phyloP scores from a whole-genome alignment of 345 rosid genomes.

The Arabis hirsuta region DNA sequence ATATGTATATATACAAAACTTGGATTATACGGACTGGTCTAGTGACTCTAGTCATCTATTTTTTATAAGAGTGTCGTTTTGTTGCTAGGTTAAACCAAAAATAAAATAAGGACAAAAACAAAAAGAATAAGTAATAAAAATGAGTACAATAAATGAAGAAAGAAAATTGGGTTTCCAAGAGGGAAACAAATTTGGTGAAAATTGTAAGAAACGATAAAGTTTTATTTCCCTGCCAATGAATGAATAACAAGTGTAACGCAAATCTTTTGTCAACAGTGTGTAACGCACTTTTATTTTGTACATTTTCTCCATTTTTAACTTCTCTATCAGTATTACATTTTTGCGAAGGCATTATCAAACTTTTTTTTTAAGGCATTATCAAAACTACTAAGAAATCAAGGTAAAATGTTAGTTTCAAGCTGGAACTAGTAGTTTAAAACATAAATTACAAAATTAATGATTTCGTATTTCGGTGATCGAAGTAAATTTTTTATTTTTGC shows the following conservation, averaged over 20 bases:
- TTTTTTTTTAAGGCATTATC: too few relatives aligned
- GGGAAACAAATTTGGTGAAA: slow-evolving; percentile 35
- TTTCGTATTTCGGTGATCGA: too few relatives aligned
- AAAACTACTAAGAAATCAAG: too few relatives aligned
- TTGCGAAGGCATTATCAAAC: too few relatives aligned
- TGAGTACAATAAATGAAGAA: slow-evolving; percentile 22
- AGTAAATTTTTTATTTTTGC: neutral
- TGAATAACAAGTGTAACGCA: neutral
- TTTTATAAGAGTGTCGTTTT: slow-evolving; percentile 17
- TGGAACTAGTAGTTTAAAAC: too few relatives aligned
- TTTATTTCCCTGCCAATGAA: neutral
- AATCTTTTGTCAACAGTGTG: too few relatives aligned
- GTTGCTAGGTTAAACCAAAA: neutral
- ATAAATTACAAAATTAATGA: too few relatives aligned
- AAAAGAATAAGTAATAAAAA: slow-evolving; percentile 33
- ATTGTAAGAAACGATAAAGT: slow-evolving; percentile 11
- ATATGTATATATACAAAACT: neutral
- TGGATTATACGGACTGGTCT: slow-evolving; percentile 13
- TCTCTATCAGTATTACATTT: too few relatives aligned
- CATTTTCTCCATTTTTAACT: too few relatives aligned
- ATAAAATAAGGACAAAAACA: slow-evolving; percentile 30
- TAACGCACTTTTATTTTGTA: too few relatives aligned
- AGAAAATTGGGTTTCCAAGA: slow-evolving; percentile 35
- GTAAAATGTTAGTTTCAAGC: too few relatives aligned
- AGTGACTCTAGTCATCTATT: slow-evolving; percentile 16